Evolutionary conservation across 1,139 yeast genomes (phyloP).

Genomic region (Candida tropicalis): DNA sequence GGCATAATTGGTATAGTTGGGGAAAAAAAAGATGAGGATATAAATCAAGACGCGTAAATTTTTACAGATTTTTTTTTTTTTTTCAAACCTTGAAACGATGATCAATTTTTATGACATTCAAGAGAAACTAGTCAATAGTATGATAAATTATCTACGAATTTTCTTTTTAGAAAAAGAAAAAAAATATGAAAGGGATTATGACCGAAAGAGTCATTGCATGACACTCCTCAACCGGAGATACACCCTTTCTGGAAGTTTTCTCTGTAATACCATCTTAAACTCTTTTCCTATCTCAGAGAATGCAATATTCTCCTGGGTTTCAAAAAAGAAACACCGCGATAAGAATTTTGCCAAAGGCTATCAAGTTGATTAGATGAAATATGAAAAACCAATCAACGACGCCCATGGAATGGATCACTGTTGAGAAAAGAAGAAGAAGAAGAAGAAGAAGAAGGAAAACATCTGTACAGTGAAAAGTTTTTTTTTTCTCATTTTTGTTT

Average conservation of each 20-base stretch:
- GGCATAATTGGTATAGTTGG: slow-evolving; percentile 14
- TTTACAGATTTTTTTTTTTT: no score
- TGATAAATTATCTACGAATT: no score
- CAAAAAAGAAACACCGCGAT: slow-evolving; percentile 6
- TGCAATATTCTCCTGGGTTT: slow-evolving; percentile 13
- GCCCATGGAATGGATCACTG: slow-evolving; percentile 36
- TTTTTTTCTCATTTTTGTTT: slow-evolving; percentile 3
- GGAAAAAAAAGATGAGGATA: slow-evolving; percentile 2
- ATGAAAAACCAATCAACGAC: slow-evolving; percentile 30
- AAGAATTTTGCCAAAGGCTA: slow-evolving; percentile 26
- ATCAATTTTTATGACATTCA: no score
- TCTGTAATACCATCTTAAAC: slow-evolving; percentile 27
- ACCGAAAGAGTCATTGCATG: slow-evolving; percentile 45
- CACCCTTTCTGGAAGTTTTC: slow-evolving; percentile 33
- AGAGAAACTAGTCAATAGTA: no score
- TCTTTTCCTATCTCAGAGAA: slow-evolving; percentile 11
- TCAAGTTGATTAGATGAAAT: slow-evolving; percentile 32
- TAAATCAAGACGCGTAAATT: background rate
- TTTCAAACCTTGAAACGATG: no score
- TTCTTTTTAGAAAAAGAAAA: no score
- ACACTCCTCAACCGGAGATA: slow-evolving; percentile 51
- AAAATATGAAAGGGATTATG: slow-evolving; percentile 45
- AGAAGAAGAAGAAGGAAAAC: slow-evolving; percentile 6
- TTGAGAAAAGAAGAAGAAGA: slow-evolving; percentile 7
- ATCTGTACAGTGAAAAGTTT: slow-evolving; percentile 7